Percentiles rank a stretch among this genome's conserved stretches.
phyloP scores from a whole-genome alignment of 768 basidiomycete genomes.

The Kondoa subrosea region DNA sequence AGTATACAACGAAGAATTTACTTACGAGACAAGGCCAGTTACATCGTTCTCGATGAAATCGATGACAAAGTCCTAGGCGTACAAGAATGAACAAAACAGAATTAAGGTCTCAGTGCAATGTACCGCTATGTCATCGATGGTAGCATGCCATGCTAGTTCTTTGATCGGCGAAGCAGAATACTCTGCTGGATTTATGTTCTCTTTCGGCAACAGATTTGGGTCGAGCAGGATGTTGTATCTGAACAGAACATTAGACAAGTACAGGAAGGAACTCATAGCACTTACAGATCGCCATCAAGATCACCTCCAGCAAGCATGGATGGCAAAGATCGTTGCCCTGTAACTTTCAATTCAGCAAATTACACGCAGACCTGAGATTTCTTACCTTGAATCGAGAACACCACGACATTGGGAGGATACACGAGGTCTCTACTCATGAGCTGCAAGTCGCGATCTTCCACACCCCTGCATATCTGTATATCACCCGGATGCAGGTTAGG shows the following conservation, averaged over 20 bases:
- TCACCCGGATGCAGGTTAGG: constrained; percentile 63
- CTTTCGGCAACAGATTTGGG: background rate
- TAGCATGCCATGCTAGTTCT: background rate
- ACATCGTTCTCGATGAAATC: background rate
- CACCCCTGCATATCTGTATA: constrained; percentile 48
- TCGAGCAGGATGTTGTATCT: background rate
- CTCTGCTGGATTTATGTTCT: background rate
- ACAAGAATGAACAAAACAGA: too few relatives aligned
- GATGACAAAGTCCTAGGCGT: background rate
- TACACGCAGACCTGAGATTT: background rate
- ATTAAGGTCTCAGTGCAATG: too few relatives aligned
- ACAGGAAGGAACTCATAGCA: background rate
- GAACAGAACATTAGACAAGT: background rate
- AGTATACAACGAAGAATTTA: background rate
- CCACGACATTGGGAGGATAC: constrained; percentile 14
- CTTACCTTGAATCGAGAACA: constrained; percentile 11
- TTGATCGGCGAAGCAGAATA: background rate
- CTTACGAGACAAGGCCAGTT: background rate
- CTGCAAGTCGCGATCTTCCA: constrained; percentile 42
- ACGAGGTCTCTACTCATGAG: constrained; percentile 10
- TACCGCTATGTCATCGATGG: background rate
- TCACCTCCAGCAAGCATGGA: constrained; percentile 13
- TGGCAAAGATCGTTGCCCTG: constrained; percentile 12
- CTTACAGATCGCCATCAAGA: constrained; percentile 16
- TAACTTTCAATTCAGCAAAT: background rate